Conservation (phyloP, 2,329 filamentous ascomycete genomes). For the Neospermospora avenae region DNA sequence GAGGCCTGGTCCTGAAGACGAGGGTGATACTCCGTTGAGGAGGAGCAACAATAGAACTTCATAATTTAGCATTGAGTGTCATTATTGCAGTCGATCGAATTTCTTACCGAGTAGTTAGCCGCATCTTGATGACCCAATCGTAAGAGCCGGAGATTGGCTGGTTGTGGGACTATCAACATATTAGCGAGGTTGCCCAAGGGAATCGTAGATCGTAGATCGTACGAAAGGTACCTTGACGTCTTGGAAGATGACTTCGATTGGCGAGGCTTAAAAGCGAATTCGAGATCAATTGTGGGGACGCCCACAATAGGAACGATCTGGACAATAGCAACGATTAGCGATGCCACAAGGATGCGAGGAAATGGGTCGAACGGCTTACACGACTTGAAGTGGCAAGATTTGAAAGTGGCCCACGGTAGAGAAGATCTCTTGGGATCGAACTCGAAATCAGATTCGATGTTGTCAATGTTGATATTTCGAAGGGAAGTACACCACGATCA, state of each 20-base stretch:
- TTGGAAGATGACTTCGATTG: neutral
- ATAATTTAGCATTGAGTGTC: neutral
- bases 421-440: neutral
- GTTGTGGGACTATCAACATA: neutral
- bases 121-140: neutral
- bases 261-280: neutral
- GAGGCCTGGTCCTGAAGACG: neutral
- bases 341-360: neutral
- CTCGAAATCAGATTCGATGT: neutral
- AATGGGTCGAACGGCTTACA: neutral
- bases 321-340: slow-evolving; percentile 1
- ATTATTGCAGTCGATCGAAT: neutral
- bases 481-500: neutral
- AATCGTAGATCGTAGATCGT: neutral
- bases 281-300: neutral
- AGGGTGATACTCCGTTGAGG: neutral
- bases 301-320: neutral
- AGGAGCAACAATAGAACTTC: neutral
- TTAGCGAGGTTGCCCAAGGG: neutral
- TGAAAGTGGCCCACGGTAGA: neutral
- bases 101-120: neutral
- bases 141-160: neutral
- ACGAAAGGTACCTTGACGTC: neutral
- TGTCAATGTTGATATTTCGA: neutral
- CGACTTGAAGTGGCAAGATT: neutral